Base-by-base conservation (phyloP, 306 rosid species). In the Geum urbanum region DNA sequence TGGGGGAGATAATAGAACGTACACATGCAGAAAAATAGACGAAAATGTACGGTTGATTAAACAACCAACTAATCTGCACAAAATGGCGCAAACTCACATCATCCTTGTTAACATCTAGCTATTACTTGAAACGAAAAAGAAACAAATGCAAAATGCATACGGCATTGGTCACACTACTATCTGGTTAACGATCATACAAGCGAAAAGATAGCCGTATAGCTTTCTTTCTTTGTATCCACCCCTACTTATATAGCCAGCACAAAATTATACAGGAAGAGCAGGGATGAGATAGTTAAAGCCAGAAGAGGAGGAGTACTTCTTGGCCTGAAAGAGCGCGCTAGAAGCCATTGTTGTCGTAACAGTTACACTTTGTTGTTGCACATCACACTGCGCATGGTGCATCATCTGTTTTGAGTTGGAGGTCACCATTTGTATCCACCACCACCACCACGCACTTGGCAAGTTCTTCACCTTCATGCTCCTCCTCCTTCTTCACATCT, bases 351-450 rank as follows among this genome's bases (percentile, higher is more conserved):
- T 35, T 5, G 45, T 32, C 45, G 64, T 59, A 35, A 59, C 45
- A 15, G 45, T 15, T 7, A 59, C 19, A 59, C 64, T 59, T 15
- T 3, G 20, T 59, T 9, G 44, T 15, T 35, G 45, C 32, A 13
- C 64, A 9, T 59, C 64, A 35, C 45, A 2, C 45, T 15, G 5
- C 64, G 37, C 45, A 35, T 59, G 45, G 12, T 59, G 10, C 50
- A 46, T 59, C 64, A 35, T 59, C 64, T 13, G 45, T 7, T 37
- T 59, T 59, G 6, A 0, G 40, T 40, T 52, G 49, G 40, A 52
- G 62, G 61, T 68, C 64, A 14, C 22, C 64, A 5, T 19, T 32
- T 59, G 12, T 44, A 59, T 59, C 46, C 41, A 59, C 45, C 45
- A 59, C 19, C 64, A 59, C 20, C 43, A 59, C 45, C 45, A 59